These are phyloP conservation scores for Lumnitzera racemosa DNA, from an alignment of 345 rosid species.

Conservation along the genomic window DNA sequence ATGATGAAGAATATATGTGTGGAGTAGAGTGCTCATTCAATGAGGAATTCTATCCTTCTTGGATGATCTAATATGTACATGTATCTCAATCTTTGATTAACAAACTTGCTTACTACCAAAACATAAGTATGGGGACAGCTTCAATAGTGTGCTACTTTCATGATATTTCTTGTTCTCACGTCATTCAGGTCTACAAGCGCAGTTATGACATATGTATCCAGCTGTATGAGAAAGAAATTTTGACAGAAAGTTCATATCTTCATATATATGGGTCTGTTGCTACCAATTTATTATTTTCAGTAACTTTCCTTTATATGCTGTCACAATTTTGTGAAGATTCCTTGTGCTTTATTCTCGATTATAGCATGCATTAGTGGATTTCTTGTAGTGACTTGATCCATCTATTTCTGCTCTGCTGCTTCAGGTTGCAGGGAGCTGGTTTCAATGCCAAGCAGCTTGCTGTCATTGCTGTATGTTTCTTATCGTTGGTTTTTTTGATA, in stretches of 20 bases:
- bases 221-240: constrained; percentile 81
- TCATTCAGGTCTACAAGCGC: constrained; percentile 71
- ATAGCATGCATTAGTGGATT: not conserved
- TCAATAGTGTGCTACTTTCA: not conserved
- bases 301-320: constrained; percentile 3
- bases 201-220: constrained; percentile 72
- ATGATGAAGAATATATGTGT: too few species aligned
- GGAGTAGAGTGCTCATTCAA: too few species aligned
- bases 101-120: too few species aligned
- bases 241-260: constrained; percentile 65
- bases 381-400: not conserved
- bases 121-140: not conserved
- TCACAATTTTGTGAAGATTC: not conserved
- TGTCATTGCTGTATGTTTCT: constrained; percentile 58
- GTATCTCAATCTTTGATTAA: not conserved
- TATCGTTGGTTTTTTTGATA: not conserved
- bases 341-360: not conserved
- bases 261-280: constrained; percentile 65
- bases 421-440: constrained; percentile 58
- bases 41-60: too few species aligned
- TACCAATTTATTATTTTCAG: not conserved
- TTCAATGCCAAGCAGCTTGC: constrained; percentile 78
- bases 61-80: too few species aligned
- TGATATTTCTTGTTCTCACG: constrained; percentile 9
- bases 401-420: constrained; percentile 9